Base-by-base conservation (phyloP, 2,329 filamentous ascomycete genomes). In the Trichoderma gracile region DNA sequence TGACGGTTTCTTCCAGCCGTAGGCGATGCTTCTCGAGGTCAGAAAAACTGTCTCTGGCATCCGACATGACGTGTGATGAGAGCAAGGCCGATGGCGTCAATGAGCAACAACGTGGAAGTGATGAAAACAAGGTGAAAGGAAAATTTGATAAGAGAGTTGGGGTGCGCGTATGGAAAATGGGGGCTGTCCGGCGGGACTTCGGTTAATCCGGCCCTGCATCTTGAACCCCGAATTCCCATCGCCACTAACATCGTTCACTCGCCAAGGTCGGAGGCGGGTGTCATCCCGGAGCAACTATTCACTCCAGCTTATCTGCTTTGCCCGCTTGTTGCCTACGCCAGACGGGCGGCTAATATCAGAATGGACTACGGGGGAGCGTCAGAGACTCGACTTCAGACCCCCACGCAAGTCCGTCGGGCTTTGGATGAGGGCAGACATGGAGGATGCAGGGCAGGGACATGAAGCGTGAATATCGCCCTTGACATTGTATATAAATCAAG, bases 21-120 rank as follows among this genome's bases (percentile, higher is more conserved):
- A 84, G 80, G 17, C 91, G 86, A 72, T 94, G 91, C 67, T 84
- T 85, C 75, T 96, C 92, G 47, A 96, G 83, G 71, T 89, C 84
- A 50, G 85, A 79, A 57, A 93, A 82, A 61, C 82, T 82, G 69
- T 85, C 81, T 68, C 76, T 78, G 57, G 71, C 69, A 49, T 73
- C 65, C 30, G 77, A 71, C 81, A 83, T 84, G 56, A 64, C 68
- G 70, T 46, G 40, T n/a, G 30, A 33, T 33, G 1, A 43, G 40
- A 54, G n/a, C 52, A 40, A 27, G 38, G 46, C 33, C 23, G 40
- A 49, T 12, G 15, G 50, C 2, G n/a, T n/a, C 21, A 43, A 52
- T 30, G 49, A 49, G 27, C 12, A 23, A 25, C 23, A 10, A 38
- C 21, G 3, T 38, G 33, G 30, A 38, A 38, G 33, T 38, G 33